A percentile compares a stretch with the other conserved stretches of the same genome.
These are phyloP conservation scores for Phtheirospermum japonicum DNA, from an alignment of 257 asterid species.

Conservation along the genomic window DNA sequence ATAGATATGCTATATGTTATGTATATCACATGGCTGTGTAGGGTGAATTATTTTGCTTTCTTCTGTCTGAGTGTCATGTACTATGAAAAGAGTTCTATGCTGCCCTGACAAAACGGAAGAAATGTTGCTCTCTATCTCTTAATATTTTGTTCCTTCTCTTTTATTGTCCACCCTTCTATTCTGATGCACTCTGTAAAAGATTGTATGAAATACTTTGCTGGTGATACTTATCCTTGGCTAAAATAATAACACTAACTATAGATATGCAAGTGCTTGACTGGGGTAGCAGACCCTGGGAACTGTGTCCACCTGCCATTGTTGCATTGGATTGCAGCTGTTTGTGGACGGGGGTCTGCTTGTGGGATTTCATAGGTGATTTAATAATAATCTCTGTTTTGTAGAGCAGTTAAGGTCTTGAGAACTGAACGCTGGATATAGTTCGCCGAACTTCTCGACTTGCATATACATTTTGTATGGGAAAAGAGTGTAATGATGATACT, in stretches of 20 bases:
- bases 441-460: conserved; percentile 6
- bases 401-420: not conserved
- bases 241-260: not conserved
- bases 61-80: conserved; percentile 10
- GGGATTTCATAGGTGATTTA: no score
- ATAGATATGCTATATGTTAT: not conserved
- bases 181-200: not conserved
- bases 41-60: not conserved
- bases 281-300: no score
- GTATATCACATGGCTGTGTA: conserved; percentile 12
- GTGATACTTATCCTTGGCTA: not conserved
- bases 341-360: no score
- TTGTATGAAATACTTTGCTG: conserved; percentile 11
- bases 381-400: not conserved
- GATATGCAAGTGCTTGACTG: no score
- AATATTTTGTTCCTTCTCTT: not conserved
- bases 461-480: not conserved
- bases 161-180: not conserved
- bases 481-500: not conserved
- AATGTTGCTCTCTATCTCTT: conserved; percentile 10
- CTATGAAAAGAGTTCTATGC: conserved; percentile 5
- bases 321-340: no score
- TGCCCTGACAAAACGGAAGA: conserved; percentile 5
- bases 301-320: no score
- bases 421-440: conserved; percentile 7